Conservation (phyloP, 176 grass and related monocot genomes). For the Musa beccarii region DNA sequence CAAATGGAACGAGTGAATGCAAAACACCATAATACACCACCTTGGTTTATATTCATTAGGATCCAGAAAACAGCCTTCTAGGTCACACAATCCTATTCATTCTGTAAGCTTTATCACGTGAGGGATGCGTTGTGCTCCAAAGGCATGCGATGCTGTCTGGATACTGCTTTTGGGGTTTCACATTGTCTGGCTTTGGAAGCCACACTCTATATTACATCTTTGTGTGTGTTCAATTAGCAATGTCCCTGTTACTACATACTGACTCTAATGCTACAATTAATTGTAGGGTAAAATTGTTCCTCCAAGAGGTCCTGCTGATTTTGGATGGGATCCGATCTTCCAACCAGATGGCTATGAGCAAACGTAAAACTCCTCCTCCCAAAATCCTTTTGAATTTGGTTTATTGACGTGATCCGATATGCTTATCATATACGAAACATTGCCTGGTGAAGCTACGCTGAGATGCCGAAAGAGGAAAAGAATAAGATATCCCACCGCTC, state of each 20-base stretch:
- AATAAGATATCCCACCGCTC: slow-evolving; percentile 88
- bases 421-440: neutral
- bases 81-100: neutral
- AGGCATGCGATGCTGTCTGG: neutral
- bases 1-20: neutral
- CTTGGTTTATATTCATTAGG: too few relatives aligned
- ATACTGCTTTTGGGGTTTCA: neutral
- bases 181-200: neutral
- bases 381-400: neutral
- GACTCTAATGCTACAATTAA: slow-evolving; percentile 21
- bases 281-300: slow-evolving; percentile 73
- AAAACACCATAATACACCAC: neutral
- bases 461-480: slow-evolving; percentile 88
- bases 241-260: neutral
- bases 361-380: slow-evolving; percentile 40
- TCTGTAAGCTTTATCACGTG: neutral
- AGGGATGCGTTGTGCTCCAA: neutral
- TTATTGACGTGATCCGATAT: neutral
- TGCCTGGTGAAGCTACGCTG: slow-evolving; percentile 61
- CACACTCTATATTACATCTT: neutral
- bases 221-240: neutral
- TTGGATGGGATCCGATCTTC: slow-evolving; percentile 96
- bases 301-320: slow-evolving; percentile 74
- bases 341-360: slow-evolving; percentile 83
- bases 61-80: neutral